Conservation (phyloP, 345 rosid species). For the Nasturtium officinale region DNA sequence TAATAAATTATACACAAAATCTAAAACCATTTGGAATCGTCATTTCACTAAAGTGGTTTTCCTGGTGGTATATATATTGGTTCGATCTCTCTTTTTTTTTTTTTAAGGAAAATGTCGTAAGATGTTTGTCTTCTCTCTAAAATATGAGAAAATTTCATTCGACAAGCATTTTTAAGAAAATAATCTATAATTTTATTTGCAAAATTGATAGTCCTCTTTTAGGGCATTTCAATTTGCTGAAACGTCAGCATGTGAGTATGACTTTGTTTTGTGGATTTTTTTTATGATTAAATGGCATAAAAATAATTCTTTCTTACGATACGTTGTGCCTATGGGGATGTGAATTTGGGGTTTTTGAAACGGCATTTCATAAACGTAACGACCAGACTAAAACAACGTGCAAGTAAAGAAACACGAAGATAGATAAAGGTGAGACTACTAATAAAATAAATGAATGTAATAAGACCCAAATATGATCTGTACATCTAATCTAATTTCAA, state of each 20-base stretch:
- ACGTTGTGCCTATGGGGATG: neutral
- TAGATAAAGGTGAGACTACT: slow-evolving; percentile 26
- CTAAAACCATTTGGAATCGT: slow-evolving; percentile 8
- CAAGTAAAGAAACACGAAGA: slow-evolving; percentile 31
- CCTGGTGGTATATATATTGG: neutral
- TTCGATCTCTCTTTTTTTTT: neutral
- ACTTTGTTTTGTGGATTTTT: slow-evolving; percentile 19
- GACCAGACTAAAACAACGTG: slow-evolving; percentile 31
- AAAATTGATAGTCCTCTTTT: slow-evolving; percentile 18
- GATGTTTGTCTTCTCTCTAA: neutral
- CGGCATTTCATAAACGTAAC: slow-evolving; percentile 37
- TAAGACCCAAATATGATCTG: neutral
- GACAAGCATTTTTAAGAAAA: neutral
- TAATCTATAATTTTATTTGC: neutral
- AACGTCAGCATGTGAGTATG: slow-evolving; percentile 22
- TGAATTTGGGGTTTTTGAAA: slow-evolving; percentile 21
- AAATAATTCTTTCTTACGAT: neutral
- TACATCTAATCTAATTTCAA: slow-evolving; percentile 14
- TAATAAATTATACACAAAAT: neutral
- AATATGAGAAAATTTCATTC: neutral
- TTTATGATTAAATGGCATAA: neutral
- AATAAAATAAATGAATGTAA: slow-evolving; percentile 4
- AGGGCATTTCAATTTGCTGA: slow-evolving; percentile 12
- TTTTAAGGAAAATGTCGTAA: neutral
- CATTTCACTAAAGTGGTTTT: slow-evolving; percentile 9